A percentile compares a stretch with the other conserved stretches of the same genome.
These are phyloP conservation scores for Aspergillus affinis DNA, from an alignment of 495 filamentous ascomycete species.

Conservation along the genomic window DNA sequence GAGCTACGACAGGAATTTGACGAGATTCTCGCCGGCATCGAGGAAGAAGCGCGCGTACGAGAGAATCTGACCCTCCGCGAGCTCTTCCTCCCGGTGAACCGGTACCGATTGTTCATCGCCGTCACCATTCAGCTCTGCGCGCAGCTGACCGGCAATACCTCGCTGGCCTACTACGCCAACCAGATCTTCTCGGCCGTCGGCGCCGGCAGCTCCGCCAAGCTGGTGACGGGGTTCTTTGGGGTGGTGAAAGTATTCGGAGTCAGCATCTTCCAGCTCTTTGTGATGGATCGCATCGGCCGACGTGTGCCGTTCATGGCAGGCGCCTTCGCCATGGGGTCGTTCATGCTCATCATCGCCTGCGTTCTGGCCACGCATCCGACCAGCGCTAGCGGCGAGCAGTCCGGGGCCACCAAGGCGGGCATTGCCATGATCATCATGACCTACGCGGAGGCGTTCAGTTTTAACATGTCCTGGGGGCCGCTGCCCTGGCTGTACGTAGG, in stretches of 20 bases:
- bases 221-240: slow-evolving; percentile 51
- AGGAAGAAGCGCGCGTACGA: slow-evolving; percentile 43
- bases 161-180: slow-evolving; percentile 48
- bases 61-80: slow-evolving; percentile 44
- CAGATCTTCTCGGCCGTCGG: slow-evolving; percentile 50
- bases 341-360: slow-evolving; percentile 53
- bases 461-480: slow-evolving; percentile 40
- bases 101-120: slow-evolving; percentile 43
- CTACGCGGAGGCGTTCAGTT: slow-evolving; percentile 49
- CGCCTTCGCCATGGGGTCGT: slow-evolving; percentile 49
- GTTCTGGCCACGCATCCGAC: slow-evolving; percentile 46
- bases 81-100: slow-evolving; percentile 41
- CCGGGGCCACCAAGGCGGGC: slow-evolving; percentile 34
- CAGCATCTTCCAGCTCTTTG: slow-evolving; percentile 43
- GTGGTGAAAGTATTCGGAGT: slow-evolving; percentile 48
- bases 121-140: slow-evolving; percentile 45
- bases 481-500: slow-evolving; percentile 44
- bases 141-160: slow-evolving; percentile 50
- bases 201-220: slow-evolving; percentile 37
- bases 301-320: slow-evolving; percentile 53
- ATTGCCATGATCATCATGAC: slow-evolving; percentile 52
- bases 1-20: slow-evolving; percentile 46
- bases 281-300: slow-evolving; percentile 54
- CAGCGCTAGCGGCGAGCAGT: slow-evolving; percentile 22
- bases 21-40: slow-evolving; percentile 44